These are phyloP conservation scores for Botrytis byssoidea DNA, from an alignment of 2,329 filamentous ascomycete genomes.

Conservation along the genomic window DNA sequence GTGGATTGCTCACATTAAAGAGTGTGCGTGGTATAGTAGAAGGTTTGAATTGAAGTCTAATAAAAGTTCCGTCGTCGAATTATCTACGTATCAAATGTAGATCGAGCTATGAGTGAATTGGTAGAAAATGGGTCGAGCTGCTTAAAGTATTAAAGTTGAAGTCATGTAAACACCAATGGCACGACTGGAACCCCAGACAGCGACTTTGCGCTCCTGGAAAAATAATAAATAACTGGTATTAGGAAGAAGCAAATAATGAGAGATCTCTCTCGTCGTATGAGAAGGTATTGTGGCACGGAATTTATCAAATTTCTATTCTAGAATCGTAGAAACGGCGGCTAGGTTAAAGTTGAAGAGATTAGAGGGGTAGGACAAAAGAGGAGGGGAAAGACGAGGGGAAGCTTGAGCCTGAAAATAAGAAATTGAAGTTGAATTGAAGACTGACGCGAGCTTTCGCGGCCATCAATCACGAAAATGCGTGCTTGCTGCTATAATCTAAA, in stretches of 20 bases:
- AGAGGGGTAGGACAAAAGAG: background rate
- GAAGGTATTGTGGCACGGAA: background rate
- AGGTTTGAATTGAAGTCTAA: background rate
- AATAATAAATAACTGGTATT: background rate
- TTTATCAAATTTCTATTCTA: background rate
- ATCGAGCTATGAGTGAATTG: constrained; percentile 9
- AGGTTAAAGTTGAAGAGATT: background rate
- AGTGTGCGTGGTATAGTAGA: background rate
- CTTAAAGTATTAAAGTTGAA: background rate
- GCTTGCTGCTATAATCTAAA: background rate
- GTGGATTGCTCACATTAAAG: background rate
- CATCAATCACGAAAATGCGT: constrained; percentile 15
- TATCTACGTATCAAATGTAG: background rate
- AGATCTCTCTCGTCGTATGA: background rate
- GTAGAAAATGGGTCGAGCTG: constrained; percentile 3
- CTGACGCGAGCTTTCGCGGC: background rate
- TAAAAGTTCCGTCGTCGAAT: background rate
- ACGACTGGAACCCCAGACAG: background rate
- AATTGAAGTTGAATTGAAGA: constrained; percentile 4
- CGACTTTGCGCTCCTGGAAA: background rate
- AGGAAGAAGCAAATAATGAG: background rate
- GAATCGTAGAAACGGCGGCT: background rate
- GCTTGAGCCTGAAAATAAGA: background rate
- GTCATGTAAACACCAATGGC: background rate
- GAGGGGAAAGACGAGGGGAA: background rate